Evolutionary conservation across 345 rosid genomes (phyloP).

Genomic region (Sonneratia alba): DNA sequence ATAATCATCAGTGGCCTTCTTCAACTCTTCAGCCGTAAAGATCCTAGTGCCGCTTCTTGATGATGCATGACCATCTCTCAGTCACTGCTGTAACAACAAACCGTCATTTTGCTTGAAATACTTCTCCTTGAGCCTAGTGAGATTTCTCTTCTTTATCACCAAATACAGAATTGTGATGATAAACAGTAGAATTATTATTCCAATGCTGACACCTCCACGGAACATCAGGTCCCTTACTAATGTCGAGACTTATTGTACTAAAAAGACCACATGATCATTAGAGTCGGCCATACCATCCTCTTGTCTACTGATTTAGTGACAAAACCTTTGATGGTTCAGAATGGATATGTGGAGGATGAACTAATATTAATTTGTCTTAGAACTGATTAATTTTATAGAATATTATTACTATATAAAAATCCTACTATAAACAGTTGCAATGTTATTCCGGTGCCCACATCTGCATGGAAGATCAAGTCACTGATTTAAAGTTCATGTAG

Average conservation of each 20-base stretch:
- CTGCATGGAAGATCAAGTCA: no score
- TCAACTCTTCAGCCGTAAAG: constrained; percentile 24
- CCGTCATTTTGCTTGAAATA: constrained; percentile 28
- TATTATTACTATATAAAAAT: no score
- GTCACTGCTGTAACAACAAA: constrained; percentile 20
- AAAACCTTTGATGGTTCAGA: no score
- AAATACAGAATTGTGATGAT: constrained; percentile 2
- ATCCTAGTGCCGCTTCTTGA: constrained; percentile 14
- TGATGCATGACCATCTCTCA: neutral
- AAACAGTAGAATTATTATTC: neutral
- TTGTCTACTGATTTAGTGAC: no score
- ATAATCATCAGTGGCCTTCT: constrained; percentile 31
- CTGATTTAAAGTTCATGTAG: no score
- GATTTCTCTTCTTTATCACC: constrained; percentile 10
- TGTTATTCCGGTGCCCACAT: no score
- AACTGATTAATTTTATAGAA: no score
- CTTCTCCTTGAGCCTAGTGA: constrained; percentile 4
- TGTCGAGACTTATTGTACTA: neutral
- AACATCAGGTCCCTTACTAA: neutral
- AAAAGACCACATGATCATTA: no score
- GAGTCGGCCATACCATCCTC: no score
- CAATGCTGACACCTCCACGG: constrained; percentile 4
- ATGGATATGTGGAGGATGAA: no score
- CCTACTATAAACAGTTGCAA: no score
- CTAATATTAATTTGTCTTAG: no score